Evolutionary conservation across 305 asterid genomes (phyloP).

Genomic region (Plantago rigida): DNA sequence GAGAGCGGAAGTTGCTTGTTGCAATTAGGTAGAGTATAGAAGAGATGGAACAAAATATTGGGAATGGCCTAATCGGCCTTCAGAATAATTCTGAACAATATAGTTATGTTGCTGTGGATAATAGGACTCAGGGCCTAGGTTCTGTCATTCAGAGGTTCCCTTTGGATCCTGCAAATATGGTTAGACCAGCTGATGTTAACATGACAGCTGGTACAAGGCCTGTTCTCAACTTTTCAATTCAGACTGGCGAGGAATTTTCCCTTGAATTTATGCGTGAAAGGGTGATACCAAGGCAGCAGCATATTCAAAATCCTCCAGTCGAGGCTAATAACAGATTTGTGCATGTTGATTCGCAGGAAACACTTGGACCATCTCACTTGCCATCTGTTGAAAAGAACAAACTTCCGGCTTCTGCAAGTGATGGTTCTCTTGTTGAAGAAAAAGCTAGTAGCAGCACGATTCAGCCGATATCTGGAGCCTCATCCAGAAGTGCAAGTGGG

Average conservation of each 20-base stretch:
- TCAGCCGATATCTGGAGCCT: slow-evolving; percentile 36
- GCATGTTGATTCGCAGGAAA: slow-evolving; percentile 49
- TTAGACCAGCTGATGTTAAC: slow-evolving; percentile 51
- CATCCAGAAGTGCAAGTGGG: slow-evolving; percentile 35
- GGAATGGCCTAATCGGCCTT: slow-evolving; percentile 44
- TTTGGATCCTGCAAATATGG: slow-evolving; percentile 57
- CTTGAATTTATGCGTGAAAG: slow-evolving; percentile 90
- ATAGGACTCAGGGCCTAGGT: slow-evolving; percentile 50
- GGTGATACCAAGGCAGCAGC: slow-evolving; percentile 61
- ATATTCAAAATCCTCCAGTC: slow-evolving; percentile 41
- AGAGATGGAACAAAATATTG: slow-evolving; percentile 50
- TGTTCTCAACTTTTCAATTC: slow-evolving; percentile 72
- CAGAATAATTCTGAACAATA: slow-evolving; percentile 44
- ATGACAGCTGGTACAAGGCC: slow-evolving; percentile 51
- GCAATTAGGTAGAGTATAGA: slow-evolving; percentile 20
- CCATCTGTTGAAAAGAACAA: slow-evolving; percentile 40
- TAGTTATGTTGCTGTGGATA: slow-evolving; percentile 43
- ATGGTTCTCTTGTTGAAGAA: slow-evolving; percentile 38
- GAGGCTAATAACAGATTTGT: slow-evolving; percentile 40
- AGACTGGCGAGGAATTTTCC: slow-evolving; percentile 91
- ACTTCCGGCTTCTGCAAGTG: slow-evolving; percentile 39
- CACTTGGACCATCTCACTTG: slow-evolving; percentile 44
- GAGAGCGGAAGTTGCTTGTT: slow-evolving; percentile 27
- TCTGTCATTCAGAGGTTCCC: slow-evolving; percentile 46
- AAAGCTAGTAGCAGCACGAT: slow-evolving; percentile 34